phyloP scores from a whole-genome alignment of 1,139 yeast genomes.

The Suhomyces ambrosiae region DNA sequence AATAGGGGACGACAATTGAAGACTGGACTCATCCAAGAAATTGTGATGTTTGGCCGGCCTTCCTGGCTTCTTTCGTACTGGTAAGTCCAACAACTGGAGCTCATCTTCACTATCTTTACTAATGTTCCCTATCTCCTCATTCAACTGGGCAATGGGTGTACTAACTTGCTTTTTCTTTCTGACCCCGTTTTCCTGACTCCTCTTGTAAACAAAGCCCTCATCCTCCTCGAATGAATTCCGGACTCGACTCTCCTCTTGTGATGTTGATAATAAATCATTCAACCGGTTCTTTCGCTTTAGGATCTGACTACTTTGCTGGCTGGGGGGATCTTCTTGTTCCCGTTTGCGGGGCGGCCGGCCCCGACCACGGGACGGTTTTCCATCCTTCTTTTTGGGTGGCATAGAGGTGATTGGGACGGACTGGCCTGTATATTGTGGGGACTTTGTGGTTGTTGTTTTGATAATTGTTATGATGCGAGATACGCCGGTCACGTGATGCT shows the following conservation, averaged over 20 bases:
- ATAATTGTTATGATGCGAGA: slow-evolving; percentile 11
- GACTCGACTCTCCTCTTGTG: slow-evolving; percentile 12
- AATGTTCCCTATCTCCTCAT: slow-evolving; percentile 24
- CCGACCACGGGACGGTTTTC: slow-evolving; percentile 3
- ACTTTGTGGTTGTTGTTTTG: slow-evolving; percentile 7
- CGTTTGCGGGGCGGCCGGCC: slow-evolving; percentile 4
- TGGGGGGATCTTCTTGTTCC: slow-evolving; percentile 1
- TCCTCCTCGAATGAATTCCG: slow-evolving; percentile 39
- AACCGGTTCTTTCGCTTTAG: slow-evolving; percentile 29
- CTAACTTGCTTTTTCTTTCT: slow-evolving; percentile 21
- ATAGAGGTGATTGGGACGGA: too few species aligned
- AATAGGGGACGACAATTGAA: slow-evolving; percentile 31
- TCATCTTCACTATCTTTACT: slow-evolving; percentile 13
- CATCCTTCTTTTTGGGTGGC: slow-evolving; percentile 16
- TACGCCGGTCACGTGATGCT: too few species aligned
- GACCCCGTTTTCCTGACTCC: slow-evolving; percentile 26
- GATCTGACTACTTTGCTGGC: slow-evolving; percentile 15
- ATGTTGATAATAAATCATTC: slow-evolving; percentile 26
- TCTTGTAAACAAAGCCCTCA: slow-evolving; percentile 47
- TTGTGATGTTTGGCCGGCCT: slow-evolving; percentile 6
- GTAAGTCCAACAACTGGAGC: slow-evolving; percentile 12
- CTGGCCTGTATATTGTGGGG: too few species aligned
- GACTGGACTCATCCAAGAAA: slow-evolving; percentile 19
- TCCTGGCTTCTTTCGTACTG: slow-evolving; percentile 7
- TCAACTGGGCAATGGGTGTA: slow-evolving; percentile 31